Evolutionary conservation across 2,329 filamentous ascomycete species (phyloP), one percentile per base, ranked within the genome.

Genomic region (Calonectria henricotiae): DNA sequence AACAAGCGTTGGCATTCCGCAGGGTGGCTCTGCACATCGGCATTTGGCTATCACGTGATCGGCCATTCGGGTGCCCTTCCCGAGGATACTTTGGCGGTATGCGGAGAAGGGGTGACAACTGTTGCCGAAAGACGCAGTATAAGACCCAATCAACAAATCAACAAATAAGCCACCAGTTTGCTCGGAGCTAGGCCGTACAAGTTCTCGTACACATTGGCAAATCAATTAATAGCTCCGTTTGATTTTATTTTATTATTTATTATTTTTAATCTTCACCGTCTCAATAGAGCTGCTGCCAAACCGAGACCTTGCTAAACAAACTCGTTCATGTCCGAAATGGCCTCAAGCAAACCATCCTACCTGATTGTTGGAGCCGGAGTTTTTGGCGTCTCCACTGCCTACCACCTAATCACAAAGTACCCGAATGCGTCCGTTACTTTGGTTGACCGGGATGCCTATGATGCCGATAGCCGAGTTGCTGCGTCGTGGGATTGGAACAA

Each of bases 401-500:
- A 90, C 69, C 86, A 92, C 70, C 85, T 92, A 47, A 86, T 88
- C 69, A 83, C 84, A 65, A 83, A 83, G 67, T 85, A 88, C 74
- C 84, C 87, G 20, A 76, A 84, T 39, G 86, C 86, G 1, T 82
- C 81, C 2, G 83, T 92, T 64, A 89, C 86, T 1, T 79, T 92
- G 2, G 82, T 92, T 30, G 90, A 92, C 80, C 86, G 89, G 15
- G 84, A 87, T 68, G 82, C 85, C 2, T 85, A 82, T 54, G 86
- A 88, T 27, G 86, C 86, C 1, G 81, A 84, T 0, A 81, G 77
- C 63, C 82, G 83, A 3, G 82, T 86, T 27, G 91, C 90, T 37
- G 92, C 92, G 0, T 93, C 92, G 0, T 92, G 89, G 84, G 92
- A 94, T 82, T 90, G 91, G 87, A 93, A 92, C 83, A 93, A 93